Conservation (phyloP, 768 basidiomycete species). For the Pulveroboletus sp. region DNA sequence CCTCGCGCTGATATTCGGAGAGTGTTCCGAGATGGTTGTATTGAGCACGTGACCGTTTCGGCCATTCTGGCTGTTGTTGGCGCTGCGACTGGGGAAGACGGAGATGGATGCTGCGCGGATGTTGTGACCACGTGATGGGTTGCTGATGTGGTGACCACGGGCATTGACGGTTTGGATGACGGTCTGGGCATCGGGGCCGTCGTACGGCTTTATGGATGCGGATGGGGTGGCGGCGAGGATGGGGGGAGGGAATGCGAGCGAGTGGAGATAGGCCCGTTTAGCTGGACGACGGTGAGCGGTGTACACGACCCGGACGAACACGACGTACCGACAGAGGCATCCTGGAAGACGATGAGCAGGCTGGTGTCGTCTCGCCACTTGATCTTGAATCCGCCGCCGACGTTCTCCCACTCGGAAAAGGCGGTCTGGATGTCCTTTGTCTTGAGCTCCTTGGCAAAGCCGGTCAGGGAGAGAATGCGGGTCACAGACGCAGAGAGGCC, state of each 20-base stretch:
- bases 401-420: slow-evolving; percentile 84
- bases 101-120: slow-evolving; percentile 67
- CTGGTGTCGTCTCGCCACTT: slow-evolving; percentile 99
- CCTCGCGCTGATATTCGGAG: slow-evolving; percentile 44
- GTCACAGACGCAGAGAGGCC: slow-evolving; percentile 94
- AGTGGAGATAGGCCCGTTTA: slow-evolving; percentile 66
- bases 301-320: too few species aligned
- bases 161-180: slow-evolving; percentile 84
- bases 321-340: slow-evolving; percentile 82
- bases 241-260: slow-evolving; percentile 79
- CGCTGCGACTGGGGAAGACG: slow-evolving; percentile 54
- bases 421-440: slow-evolving; percentile 93
- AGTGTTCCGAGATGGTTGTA: slow-evolving; percentile 51
- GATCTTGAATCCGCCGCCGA: slow-evolving; percentile 93
- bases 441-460: slow-evolving; percentile 94
- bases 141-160: slow-evolving; percentile 58
- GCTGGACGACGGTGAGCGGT: slow-evolving; percentile 14
- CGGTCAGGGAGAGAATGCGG: slow-evolving; percentile 87
- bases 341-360: slow-evolving; percentile 90
- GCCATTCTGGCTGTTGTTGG: slow-evolving; percentile 37
- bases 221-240: slow-evolving; percentile 53
- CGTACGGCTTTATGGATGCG: slow-evolving; percentile 84
- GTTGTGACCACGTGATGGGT: slow-evolving; percentile 69
- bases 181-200: slow-evolving; percentile 86
- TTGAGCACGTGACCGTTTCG: slow-evolving; percentile 37